Base-by-base conservation (phyloP, 495 filamentous ascomycete genomes). In the Penicillium riverlandense region DNA sequence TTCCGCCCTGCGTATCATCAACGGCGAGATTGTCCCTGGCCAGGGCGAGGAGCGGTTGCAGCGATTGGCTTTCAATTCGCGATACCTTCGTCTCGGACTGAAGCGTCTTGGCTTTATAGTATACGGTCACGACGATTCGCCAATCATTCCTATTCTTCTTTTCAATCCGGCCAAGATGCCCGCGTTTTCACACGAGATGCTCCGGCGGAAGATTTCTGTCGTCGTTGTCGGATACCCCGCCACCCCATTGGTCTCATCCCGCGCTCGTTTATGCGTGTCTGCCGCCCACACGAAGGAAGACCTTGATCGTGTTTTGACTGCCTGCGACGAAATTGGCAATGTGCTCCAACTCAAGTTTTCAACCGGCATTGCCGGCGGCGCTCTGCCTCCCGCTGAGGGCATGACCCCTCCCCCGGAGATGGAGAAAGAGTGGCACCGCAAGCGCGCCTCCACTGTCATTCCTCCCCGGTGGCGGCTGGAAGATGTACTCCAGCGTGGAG, bases 101-200 rank as follows among this genome's bases (percentile, higher is more conserved):
- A 98, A 97, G 73, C 85, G 92, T 53, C 84, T 98, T 55, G 92
- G 92, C 41, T 90, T 89, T 74, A 98, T 98, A 62, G 82, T 96
- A 41, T 94, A 89, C 57, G 92, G 92, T 44, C 88, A 96, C 61
- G 92, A 98, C 65, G 92, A 98, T 67, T 95, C 89, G 11, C 92
- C 92, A 43, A 97, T 98, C 63, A 88, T 98, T 49, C 92, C 92
- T 39, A 49, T 97, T 55, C 71, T 96, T 43, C 79, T 98, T 29
- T 98, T 96, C 72, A 88, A 95, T 68, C 94, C 92, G 8, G 92
- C 85, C 44, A 98, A 98, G 67, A 95, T 98, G 71, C 86, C 92
- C 7, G 92, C 92, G 29, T 98, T 98, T 66, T 95, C 88, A 30
- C 92, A 95, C 62, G 91, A 97, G 65, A 97, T 98, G 92, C 78